Evolutionary conservation across 2,329 filamentous ascomycete species (phyloP).

Genomic region (Daldinia sp.): DNA sequence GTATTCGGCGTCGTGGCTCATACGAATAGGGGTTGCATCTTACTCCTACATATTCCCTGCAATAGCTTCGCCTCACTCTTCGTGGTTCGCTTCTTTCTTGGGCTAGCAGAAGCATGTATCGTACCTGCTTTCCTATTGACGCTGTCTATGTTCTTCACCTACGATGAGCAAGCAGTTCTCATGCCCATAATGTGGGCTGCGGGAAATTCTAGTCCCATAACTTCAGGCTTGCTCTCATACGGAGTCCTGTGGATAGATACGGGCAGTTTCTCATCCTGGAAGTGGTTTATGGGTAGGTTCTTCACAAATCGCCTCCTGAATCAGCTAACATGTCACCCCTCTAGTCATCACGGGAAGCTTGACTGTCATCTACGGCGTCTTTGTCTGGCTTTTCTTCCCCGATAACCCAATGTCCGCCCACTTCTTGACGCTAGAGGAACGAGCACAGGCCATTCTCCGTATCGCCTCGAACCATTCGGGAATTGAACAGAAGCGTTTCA

Average conservation of each 20-base stretch:
- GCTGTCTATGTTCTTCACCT: conserved; percentile 55
- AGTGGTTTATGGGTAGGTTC: conserved; percentile 54
- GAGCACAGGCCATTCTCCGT: conserved; percentile 55
- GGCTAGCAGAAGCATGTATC: conserved; percentile 34
- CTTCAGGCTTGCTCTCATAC: conserved; percentile 51
- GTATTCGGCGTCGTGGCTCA: conserved; percentile 8
- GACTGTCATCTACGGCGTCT: conserved; percentile 39
- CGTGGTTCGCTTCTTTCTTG: conserved; percentile 35
- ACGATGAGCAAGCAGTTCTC: conserved; percentile 52
- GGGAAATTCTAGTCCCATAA: conserved; percentile 52
- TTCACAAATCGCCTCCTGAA: neutral
- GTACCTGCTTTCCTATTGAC: conserved; percentile 39
- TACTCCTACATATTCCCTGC: conserved; percentile 34
- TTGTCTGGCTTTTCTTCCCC: conserved; percentile 52
- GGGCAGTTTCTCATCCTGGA: conserved; percentile 54
- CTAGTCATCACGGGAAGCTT: conserved; percentile 34
- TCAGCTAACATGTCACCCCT: conserved; percentile 6
- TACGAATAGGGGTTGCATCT: conserved; percentile 28
- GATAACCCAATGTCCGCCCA: conserved; percentile 48
- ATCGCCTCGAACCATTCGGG: conserved; percentile 55
- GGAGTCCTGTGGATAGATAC: conserved; percentile 53
- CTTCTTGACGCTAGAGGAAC: conserved; percentile 39
- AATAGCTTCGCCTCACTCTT: conserved; percentile 36
- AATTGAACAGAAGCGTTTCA: conserved; percentile 54
- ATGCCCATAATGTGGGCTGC: conserved; percentile 58